These are phyloP conservation scores for Mercurialis annua DNA, from an alignment of 345 rosid species.

Conservation along the genomic window DNA sequence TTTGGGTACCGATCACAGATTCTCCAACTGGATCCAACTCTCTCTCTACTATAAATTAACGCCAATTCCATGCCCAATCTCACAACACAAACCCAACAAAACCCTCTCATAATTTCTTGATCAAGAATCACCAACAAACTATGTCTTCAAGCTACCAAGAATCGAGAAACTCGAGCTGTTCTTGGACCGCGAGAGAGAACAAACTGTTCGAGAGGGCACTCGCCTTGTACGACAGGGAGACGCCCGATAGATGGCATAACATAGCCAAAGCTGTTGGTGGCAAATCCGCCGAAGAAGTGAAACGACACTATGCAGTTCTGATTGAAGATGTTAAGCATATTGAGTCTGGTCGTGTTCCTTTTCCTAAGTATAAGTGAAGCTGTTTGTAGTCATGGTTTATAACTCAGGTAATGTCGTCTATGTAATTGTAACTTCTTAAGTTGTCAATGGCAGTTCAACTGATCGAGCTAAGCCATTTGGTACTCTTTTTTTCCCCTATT, in stretches of 20 bases:
- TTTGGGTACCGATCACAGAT: constrained; percentile 18
- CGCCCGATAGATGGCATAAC: constrained; percentile 55
- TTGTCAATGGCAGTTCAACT: too few relatives aligned
- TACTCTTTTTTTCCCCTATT: too few relatives aligned
- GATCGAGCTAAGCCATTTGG: neutral
- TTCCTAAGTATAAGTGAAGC: constrained; percentile 42
- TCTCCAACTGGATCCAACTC: constrained; percentile 31
- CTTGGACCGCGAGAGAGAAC: constrained; percentile 54
- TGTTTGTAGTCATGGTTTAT: too few relatives aligned
- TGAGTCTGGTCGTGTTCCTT: constrained; percentile 50
- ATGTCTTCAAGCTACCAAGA: constrained; percentile 42
- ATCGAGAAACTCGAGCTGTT: constrained; percentile 23
- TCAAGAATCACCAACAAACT: too few relatives aligned
- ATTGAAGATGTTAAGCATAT: constrained; percentile 45
- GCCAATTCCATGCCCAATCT: neutral
- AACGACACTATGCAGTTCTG: constrained; percentile 40
- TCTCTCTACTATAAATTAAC: constrained; percentile 19
- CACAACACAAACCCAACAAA: neutral
- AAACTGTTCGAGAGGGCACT: constrained; percentile 51
- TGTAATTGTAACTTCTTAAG: neutral
- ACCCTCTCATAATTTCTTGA: neutral
- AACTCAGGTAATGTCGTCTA: too few relatives aligned
- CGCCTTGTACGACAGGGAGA: constrained; percentile 48
- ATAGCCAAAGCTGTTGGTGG: constrained; percentile 52
- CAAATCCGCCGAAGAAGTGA: constrained; percentile 46